Evolutionary conservation across 768 basidiomycete genomes (phyloP).

Genomic region (Psilocybe sp.): DNA sequence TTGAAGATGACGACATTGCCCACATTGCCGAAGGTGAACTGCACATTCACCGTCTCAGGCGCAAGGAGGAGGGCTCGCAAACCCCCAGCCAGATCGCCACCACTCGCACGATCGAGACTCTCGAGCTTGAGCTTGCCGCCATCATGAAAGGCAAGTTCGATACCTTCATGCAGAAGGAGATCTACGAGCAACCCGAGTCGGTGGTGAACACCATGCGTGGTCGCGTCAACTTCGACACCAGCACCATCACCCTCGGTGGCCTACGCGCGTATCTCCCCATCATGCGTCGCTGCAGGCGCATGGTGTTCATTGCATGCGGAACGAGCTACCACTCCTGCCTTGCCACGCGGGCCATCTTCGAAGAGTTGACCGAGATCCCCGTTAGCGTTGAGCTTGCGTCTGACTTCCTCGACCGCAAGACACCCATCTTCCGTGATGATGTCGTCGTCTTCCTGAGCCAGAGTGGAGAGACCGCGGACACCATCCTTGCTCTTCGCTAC

Average conservation of each 20-base stretch:
- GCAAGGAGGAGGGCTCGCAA: constrained; percentile 70
- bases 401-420: constrained; percentile 98
- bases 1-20: constrained; percentile 98
- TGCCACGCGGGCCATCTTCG: constrained; percentile 96
- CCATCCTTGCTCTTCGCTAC: constrained; percentile 93
- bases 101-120: constrained; percentile 94
- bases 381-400: constrained; percentile 96
- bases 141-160: constrained; percentile 99
- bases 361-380: constrained; percentile 98
- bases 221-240: constrained; percentile 95
- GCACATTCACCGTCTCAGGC: constrained; percentile 96
- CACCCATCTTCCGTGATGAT: constrained; percentile 99
- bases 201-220: constrained; percentile 99
- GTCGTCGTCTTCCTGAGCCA: constrained; percentile 95
- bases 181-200: constrained; percentile 98
- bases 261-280: constrained; percentile 93
- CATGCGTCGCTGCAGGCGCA: constrained; percentile 90
- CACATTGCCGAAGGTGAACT: constrained; percentile 97
- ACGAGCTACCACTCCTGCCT: constrained; percentile 97
- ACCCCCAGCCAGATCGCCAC: constrained; percentile 60
- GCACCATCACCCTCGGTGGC: constrained; percentile 91
- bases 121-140: constrained; percentile 98
- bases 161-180: constrained; percentile 99
- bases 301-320: constrained; percentile 98
- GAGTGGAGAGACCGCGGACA: constrained; percentile 98